Evolutionary conservation across 345 rosid species (phyloP).

Genomic region (Lagerstroemia speciosa): DNA sequence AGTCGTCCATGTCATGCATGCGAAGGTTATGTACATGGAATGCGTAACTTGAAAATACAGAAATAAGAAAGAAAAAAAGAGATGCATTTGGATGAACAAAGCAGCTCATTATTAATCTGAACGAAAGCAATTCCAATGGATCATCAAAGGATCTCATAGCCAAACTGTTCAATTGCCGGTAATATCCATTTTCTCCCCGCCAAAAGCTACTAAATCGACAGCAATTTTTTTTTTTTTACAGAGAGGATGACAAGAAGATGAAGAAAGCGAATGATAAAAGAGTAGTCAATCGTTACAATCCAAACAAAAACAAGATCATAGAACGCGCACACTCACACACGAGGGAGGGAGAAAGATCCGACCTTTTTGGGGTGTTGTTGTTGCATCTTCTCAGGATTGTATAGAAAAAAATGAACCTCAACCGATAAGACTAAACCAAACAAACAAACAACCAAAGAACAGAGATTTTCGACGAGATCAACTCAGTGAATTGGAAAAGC

Average conservation of each 20-base stretch:
- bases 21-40: background rate
- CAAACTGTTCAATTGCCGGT: too few species aligned
- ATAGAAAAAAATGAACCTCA: slow-evolving; percentile 2
- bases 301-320: background rate
- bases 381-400: slow-evolving; percentile 13
- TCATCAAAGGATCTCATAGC: too few species aligned
- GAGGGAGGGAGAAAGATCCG: background rate
- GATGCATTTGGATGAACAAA: too few species aligned
- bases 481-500: background rate
- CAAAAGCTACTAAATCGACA: background rate
- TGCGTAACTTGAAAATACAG: background rate
- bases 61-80: too few species aligned
- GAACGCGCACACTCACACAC: background rate
- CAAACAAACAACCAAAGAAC: background rate
- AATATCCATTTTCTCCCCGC: too few species aligned
- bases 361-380: slow-evolving; percentile 20
- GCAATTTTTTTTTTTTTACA: background rate
- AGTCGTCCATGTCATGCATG: background rate
- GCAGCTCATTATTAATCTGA: too few species aligned
- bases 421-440: slow-evolving; percentile 1
- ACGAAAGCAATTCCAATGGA: too few species aligned
- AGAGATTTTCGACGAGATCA: background rate
- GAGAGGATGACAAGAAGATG: background rate
- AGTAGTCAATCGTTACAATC: background rate
- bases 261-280: background rate